Evolutionary conservation across 2,329 filamentous ascomycete genomes (phyloP), one percentile per base, ranked within the genome.

Genomic region (Colletotrichum noveboracense): DNA sequence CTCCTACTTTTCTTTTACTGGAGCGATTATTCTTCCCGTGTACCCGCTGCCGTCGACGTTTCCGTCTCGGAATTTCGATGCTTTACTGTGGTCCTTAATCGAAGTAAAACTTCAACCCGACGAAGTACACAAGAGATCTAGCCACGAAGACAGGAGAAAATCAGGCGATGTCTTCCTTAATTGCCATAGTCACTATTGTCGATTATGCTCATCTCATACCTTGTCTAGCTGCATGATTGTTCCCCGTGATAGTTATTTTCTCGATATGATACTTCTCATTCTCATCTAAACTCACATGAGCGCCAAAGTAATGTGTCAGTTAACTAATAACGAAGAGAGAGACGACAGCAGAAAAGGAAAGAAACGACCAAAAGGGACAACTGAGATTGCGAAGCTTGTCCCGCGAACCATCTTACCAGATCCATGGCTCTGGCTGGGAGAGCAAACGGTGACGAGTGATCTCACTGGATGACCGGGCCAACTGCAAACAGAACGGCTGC

Each of bases 371-470:
- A 21, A 4, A 12, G 1, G 6, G 10, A 21, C n/a, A 13, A 13
- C 10, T 52, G 2, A 52, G 2, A 52, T 13, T 13, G 1, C 5
- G 43, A 1, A 21, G 3, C n/a, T 52, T 3, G 0, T 1, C n/a
- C 3, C n/a, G n/a, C n/a, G 2, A 3, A 13, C 12, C 1, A 52
- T 52, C 1, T 13, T 52, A 52, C 43, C 43, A 7, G 43, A 1
- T 13, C 43, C 43, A 52, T 52, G 43, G 43, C 0, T 1, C 43
- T 52, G 43, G 43, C n/a, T 52, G 43, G 1, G n/a, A 13, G n/a
- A 21, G 43, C 43, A 52, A 52, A 52, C 43, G 43, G n/a, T n/a
- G 43, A 13, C n/a, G 12, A 52, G n/a, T 52, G 43, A 52, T 52
- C 43, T 52, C n/a, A 52, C n/a, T 52, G 43, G 43, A 52, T 13